Base-by-base conservation (phyloP, 2,329 filamentous ascomycete species). In the Pyrenochaeta sp. region DNA sequence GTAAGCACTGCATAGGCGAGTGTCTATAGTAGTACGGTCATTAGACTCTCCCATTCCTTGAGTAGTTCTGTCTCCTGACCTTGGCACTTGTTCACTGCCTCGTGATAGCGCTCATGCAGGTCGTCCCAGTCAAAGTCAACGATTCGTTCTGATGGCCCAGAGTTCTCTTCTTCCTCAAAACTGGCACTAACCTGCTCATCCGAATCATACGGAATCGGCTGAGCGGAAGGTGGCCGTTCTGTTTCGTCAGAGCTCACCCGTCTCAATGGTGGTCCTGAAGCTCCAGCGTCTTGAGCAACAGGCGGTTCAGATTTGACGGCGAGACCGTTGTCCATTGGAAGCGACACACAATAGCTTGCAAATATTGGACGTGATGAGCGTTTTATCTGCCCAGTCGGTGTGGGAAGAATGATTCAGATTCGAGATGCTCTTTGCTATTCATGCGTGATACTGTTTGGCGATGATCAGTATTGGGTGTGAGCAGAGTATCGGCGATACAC, bases 121-220 rank as follows among this genome's bases (percentile, higher is more conserved):
- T 88, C 83, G 2, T 87, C 80, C 92, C 92, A 97, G 75, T 93
- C 86, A 67, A 90, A 92, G 68, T 77, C 48, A 40, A 78, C 75
- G 55, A 91, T 67, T 23, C 52, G 49, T 7, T 67, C 56, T 5
- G 66, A 68, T 7, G 73, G 71, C 20, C 73, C 68, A 14, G 47
- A 29, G 9, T 69, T 63, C 4, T 67, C 62, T 1, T 50, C 51
- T 12, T 53, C 51, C 6, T 55, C 51, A 21, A 54, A 46, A 9
- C 54, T 46, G 3, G 39, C 18, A 17, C 61, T 49, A 7, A 54
- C 35, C 4, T 58, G 47, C 7, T 66, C 53, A 7, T 58, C 53
- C 23, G 41, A 21, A 20, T 54, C 49, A 15, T 60, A 44, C 27
- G 60, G 56, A 11, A 39, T 36, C 33, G 53, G 60, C 45, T 71